A percentile compares a stretch with the other conserved stretches of the same genome.
Evolutionary conservation across 768 basidiomycete genomes (phyloP).

Genomic region (Tulasnella sp.): DNA sequence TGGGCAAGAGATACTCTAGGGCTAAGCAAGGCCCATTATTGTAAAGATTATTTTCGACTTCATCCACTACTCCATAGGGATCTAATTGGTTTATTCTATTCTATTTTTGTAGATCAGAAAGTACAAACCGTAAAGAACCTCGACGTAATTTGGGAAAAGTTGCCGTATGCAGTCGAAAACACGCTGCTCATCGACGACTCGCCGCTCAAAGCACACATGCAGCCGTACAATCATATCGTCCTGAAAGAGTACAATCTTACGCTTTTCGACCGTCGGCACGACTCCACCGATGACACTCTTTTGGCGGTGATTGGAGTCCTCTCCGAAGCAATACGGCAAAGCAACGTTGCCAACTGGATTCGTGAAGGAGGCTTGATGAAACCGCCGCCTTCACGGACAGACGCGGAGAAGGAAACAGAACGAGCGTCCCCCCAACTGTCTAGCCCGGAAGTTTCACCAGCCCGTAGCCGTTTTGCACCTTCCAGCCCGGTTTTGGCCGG

Average conservation of each 20-base stretch:
- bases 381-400: background rate
- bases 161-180: conserved; percentile 41
- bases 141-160: conserved; percentile 51
- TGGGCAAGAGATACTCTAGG: conserved; percentile 80
- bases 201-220: conserved; percentile 48
- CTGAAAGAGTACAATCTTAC: conserved; percentile 17
- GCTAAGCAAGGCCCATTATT: conserved; percentile 49
- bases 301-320: conserved; percentile 23
- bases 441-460: background rate
- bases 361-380: conserved; percentile 18
- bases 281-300: conserved; percentile 4
- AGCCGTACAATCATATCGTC: conserved; percentile 72
- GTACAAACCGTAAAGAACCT: conserved; percentile 68
- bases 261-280: background rate
- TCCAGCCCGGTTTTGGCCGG: background rate
- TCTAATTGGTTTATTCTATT: conserved; percentile 8
- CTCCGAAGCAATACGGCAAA: conserved; percentile 11
- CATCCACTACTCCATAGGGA: conserved; percentile 22
- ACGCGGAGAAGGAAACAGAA: background rate
- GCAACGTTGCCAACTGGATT: conserved; percentile 20
- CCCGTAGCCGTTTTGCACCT: background rate
- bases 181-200: conserved; percentile 50
- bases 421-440: background rate
- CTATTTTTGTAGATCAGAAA: conserved; percentile 28
- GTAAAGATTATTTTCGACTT: conserved; percentile 39